Evolutionary conservation across 352 stramenopile species (phyloP).

Genomic region (Phytophthora macrochlamydospora): DNA sequence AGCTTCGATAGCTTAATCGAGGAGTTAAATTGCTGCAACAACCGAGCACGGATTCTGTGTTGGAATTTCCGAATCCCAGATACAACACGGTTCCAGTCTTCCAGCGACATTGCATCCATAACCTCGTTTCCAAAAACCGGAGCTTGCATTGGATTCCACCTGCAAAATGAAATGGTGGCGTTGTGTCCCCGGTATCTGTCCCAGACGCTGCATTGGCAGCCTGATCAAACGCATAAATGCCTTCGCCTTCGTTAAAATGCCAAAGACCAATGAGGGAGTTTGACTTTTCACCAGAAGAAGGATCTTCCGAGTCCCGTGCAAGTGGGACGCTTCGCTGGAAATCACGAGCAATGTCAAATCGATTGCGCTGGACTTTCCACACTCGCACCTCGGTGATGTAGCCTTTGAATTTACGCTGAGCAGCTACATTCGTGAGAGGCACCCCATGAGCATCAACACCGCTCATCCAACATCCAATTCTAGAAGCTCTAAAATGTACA

Average conservation of each 20-base stretch:
- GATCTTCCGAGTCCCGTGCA: slow-evolving; percentile 17
- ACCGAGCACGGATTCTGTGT: slow-evolving; percentile 35
- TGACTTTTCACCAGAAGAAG: slow-evolving; percentile 3
- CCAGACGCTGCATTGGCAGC: slow-evolving; percentile 20
- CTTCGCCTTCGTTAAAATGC: slow-evolving; percentile 82
- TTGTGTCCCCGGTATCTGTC: slow-evolving; percentile 37
- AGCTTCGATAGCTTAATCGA: slow-evolving; percentile 44
- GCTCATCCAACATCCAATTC: slow-evolving; percentile 79
- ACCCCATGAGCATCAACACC: slow-evolving; percentile 45
- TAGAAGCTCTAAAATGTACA: slow-evolving; percentile 56
- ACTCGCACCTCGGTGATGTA: slow-evolving; percentile 78
- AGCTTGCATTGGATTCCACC: slow-evolving; percentile 64
- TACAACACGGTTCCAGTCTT: slow-evolving; percentile 40
- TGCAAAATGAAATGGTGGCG: slow-evolving; percentile 61
- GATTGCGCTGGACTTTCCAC: slow-evolving; percentile 55
- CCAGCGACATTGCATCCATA: slow-evolving; percentile 39
- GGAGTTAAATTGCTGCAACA: slow-evolving; percentile 26
- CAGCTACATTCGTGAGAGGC: slow-evolving; percentile 30
- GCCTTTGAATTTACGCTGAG: slow-evolving; percentile 74
- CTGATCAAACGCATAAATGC: slow-evolving; percentile 60
- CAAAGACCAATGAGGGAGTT: slow-evolving; percentile 58
- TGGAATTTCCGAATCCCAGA: slow-evolving; percentile 42
- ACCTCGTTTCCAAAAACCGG: slow-evolving; percentile 55
- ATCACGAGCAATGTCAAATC: slow-evolving; percentile 55
- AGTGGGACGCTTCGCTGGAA: slow-evolving; percentile 71